Conservation (phyloP, 139 green algal genomes). For the Chlorella sorokiniana region DNA sequence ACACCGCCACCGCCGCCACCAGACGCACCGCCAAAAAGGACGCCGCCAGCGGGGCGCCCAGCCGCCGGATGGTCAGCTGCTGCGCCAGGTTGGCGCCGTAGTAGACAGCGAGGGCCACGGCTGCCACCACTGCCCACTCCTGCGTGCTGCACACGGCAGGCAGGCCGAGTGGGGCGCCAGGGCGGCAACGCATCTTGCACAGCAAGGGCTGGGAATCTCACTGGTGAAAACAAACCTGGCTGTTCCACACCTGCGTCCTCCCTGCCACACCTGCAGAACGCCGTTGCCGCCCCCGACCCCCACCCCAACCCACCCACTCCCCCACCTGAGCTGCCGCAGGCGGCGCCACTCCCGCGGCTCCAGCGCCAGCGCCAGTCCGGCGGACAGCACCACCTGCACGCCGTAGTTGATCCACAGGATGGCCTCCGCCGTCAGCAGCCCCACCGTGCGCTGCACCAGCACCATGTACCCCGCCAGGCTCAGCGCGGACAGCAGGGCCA, state of each 20-base stretch:
- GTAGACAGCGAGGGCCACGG: neutral
- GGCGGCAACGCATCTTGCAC: no score
- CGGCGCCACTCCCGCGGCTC: neutral
- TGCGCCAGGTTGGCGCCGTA: neutral
- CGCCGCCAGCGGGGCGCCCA: neutral
- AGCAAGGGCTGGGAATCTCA: no score
- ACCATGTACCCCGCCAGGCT: constrained; percentile 5
- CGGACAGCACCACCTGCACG: neutral
- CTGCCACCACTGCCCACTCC: neutral
- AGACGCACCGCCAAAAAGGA: neutral
- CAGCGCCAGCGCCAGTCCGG: neutral
- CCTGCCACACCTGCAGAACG: no score
- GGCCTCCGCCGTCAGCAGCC: neutral
- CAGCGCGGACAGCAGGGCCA: constrained; percentile 9
- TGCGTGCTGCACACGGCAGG: neutral
- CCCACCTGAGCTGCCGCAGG: neutral
- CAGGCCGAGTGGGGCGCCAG: no score
- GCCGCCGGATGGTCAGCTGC: constrained; percentile 2
- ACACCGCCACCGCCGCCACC: neutral
- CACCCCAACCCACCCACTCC: neutral
- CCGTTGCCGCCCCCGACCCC: no score
- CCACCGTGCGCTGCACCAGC: constrained; percentile 7
- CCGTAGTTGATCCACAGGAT: constrained; percentile 11
- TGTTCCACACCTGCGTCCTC: no score
- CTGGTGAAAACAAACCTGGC: no score